These are phyloP conservation scores for Ophiostoma sp. DNA, from an alignment of 2,329 filamentous ascomycete species.

Conservation along the genomic window DNA sequence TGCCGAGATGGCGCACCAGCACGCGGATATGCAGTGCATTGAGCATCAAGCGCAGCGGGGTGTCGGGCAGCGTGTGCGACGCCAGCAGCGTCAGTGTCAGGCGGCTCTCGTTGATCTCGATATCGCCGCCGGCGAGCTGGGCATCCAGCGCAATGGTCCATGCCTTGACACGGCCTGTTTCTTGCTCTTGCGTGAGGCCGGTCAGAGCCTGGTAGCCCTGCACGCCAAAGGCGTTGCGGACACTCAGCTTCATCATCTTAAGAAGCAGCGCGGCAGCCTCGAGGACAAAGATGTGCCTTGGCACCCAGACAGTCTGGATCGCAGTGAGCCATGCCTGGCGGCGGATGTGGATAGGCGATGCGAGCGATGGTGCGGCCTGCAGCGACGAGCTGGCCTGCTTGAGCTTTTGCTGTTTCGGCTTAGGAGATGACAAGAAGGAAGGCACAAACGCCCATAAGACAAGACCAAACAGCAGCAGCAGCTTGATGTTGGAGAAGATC, in stretches of 20 bases:
- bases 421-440: constrained; percentile 50
- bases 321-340: constrained; percentile 89
- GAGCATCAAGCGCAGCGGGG: constrained; percentile 78
- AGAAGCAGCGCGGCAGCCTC: constrained; percentile 75
- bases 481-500: constrained; percentile 48
- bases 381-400: constrained; percentile 35
- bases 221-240: constrained; percentile 71
- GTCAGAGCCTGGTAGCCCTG: constrained; percentile 73
- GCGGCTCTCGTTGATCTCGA: constrained; percentile 81
- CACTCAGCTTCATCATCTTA: constrained; percentile 76
- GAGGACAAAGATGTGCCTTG: constrained; percentile 77
- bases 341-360: constrained; percentile 78
- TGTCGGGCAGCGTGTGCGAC: constrained; percentile 78
- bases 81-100: constrained; percentile 81
- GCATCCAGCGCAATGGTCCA: constrained; percentile 93
- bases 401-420: constrained; percentile 45
- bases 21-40: constrained; percentile 90
- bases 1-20: constrained; percentile 71
- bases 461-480: constrained; percentile 49
- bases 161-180: constrained; percentile 78
- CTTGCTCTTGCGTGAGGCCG: constrained; percentile 76
- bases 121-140: constrained; percentile 83
- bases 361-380: constrained; percentile 61
- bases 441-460: constrained; percentile 53
- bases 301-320: constrained; percentile 87